phyloP scores from a whole-genome alignment of 176 grass and related monocot genomes.

The Bromus sterilis region DNA sequence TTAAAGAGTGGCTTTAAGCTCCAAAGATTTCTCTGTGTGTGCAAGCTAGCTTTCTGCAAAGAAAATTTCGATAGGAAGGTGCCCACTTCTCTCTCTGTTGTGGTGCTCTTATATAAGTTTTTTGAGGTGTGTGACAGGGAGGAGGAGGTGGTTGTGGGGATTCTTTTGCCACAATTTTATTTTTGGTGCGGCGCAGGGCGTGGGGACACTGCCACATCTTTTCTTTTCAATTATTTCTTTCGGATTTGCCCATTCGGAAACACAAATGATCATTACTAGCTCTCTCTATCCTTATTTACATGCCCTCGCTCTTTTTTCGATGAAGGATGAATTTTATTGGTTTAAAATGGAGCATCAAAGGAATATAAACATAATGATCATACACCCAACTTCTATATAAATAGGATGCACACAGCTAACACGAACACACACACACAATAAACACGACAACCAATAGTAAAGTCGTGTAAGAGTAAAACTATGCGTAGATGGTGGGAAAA shows the following conservation, averaged over 20 bases:
- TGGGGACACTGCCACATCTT: not conserved
- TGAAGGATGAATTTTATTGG: too few species aligned
- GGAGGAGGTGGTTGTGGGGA: slow-evolving; percentile 23
- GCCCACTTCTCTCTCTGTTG: slow-evolving; percentile 20
- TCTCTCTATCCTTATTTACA: not conserved
- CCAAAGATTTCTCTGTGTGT: slow-evolving; percentile 23
- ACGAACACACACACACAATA: too few species aligned
- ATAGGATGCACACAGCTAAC: too few species aligned
- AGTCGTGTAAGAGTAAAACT: too few species aligned
- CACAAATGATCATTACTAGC: not conserved
- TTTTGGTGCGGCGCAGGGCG: slow-evolving; percentile 29
- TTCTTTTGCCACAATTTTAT: slow-evolving; percentile 18
- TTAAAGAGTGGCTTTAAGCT: slow-evolving; percentile 29
- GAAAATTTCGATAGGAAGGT: slow-evolving; percentile 24
- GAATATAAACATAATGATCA: too few species aligned
- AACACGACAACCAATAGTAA: too few species aligned
- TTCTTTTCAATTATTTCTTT: not conserved
- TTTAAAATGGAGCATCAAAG: too few species aligned
- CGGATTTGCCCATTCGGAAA: not conserved
- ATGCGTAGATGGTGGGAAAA: too few species aligned
- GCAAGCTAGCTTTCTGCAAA: slow-evolving; percentile 29
- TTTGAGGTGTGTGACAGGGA: slow-evolving; percentile 27
- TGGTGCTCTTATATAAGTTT: slow-evolving; percentile 53
- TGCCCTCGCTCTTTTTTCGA: too few species aligned
- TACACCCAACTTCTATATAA: too few species aligned